phyloP scores from a whole-genome alignment of 139 green algal genomes.

The Haematococcus lacustris region DNA sequence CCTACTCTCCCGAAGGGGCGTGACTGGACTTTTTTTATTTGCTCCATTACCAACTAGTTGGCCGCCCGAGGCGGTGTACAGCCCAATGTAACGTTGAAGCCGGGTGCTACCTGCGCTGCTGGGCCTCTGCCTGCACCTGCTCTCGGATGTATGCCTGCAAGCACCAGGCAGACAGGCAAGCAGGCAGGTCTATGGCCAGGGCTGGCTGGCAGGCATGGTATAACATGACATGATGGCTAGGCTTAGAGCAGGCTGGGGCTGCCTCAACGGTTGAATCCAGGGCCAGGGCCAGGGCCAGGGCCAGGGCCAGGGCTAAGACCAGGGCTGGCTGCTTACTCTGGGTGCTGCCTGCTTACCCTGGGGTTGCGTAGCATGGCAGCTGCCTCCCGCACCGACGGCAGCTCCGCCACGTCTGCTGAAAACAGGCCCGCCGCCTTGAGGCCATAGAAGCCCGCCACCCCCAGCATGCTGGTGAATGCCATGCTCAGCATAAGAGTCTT shows the following conservation, averaged over 20 bases:
- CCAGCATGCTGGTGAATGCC: conserved; percentile 11
- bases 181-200: no score
- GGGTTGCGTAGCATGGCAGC: conserved; percentile 6
- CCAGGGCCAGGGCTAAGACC: no score
- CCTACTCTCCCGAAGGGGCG: no score
- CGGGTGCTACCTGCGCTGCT: no score
- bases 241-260: no score
- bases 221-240: background rate
- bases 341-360: background rate
- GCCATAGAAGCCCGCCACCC: conserved; percentile 14
- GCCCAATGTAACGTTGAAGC: no score
- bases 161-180: no score
- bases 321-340: background rate
- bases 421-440: conserved; percentile 23
- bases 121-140: background rate
- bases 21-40: no score
- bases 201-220: background rate
- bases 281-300: no score
- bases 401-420: conserved; percentile 11
- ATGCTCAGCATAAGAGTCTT: conserved; percentile 20
- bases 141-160: background rate
- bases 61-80: no score
- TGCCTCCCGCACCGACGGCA: conserved; percentile 19
- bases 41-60: no score
- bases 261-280: background rate